phyloP scores from a whole-genome alignment of 208 protist species.

The Trypanosoma platydactyli region DNA sequence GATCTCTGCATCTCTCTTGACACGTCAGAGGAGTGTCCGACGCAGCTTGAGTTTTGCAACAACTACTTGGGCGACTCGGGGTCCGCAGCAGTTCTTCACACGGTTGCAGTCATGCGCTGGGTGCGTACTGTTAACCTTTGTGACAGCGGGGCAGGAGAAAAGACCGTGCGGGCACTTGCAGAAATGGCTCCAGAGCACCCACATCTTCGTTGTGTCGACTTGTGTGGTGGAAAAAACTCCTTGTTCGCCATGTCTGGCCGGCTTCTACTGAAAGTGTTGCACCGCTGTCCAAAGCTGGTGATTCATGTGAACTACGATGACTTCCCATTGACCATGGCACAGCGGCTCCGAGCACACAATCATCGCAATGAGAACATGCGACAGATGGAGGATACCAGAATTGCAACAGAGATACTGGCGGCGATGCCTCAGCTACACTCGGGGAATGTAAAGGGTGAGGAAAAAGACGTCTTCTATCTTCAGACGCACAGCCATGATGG shows the following conservation, averaged over 20 bases:
- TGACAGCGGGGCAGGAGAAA: constrained; percentile 45
- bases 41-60: constrained; percentile 38
- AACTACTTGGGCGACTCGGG: constrained; percentile 78
- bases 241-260: constrained; percentile 43
- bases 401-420: constrained; percentile 11
- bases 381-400: constrained; percentile 7
- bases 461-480: constrained; percentile 33
- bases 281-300: constrained; percentile 18
- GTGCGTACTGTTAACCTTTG: constrained; percentile 48
- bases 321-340: constrained; percentile 30
- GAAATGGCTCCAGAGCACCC: constrained; percentile 28
- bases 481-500: constrained; percentile 18
- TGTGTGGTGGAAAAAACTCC: constrained; percentile 32
- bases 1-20: constrained; percentile 55
- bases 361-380: constrained; percentile 8
- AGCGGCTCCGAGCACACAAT: constrained; percentile 21
- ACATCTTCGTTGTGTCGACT: constrained; percentile 38
- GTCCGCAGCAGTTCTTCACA: constrained; percentile 58
- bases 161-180: constrained; percentile 31
- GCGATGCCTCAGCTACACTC: constrained; percentile 5
- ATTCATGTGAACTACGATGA: constrained; percentile 38
- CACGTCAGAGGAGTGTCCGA: constrained; percentile 36
- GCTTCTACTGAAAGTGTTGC: constrained; percentile 31
- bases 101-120: constrained; percentile 66
- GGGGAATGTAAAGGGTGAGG: neutral